phyloP scores from a whole-genome alignment of 2,329 filamentous ascomycete species.

The Mycosphaerella arachidis region DNA sequence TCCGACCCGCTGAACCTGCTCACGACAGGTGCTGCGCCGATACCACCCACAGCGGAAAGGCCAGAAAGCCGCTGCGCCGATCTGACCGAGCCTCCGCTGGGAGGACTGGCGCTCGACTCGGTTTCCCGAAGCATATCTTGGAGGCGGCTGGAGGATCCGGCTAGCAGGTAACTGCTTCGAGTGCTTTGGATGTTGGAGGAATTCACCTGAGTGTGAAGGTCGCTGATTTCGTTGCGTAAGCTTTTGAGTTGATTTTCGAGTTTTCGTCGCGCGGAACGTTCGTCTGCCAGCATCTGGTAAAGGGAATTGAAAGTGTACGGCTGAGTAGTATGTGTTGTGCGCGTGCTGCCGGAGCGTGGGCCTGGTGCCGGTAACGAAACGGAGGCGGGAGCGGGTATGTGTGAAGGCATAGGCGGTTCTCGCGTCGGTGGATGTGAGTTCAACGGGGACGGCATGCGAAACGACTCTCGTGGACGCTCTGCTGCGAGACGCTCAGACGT shows the following conservation, averaged over 20 bases:
- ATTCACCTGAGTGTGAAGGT: slow-evolving; percentile 31
- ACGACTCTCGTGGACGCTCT: slow-evolving; percentile 3
- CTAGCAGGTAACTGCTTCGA: slow-evolving; percentile 26
- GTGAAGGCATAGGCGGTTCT: slow-evolving; percentile 8
- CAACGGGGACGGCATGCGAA: slow-evolving; percentile 5
- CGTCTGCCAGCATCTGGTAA: slow-evolving; percentile 37
- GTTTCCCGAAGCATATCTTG: slow-evolving; percentile 28
- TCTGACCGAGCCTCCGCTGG: slow-evolving; percentile 11
- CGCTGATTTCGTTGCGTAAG: slow-evolving; percentile 28
- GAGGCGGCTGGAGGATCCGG: slow-evolving; percentile 23
- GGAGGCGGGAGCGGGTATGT: slow-evolving; percentile 9
- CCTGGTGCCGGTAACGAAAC: slow-evolving; percentile 7
- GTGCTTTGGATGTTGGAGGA: slow-evolving; percentile 20
- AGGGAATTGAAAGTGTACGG: slow-evolving; percentile 32
- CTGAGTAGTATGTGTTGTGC: slow-evolving; percentile 5
- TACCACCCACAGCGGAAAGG: not conserved
- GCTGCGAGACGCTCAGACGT: slow-evolving; percentile 4
- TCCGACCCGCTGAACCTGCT: slow-evolving; percentile 27
- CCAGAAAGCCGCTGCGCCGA: slow-evolving; percentile 14
- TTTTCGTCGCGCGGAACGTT: slow-evolving; percentile 33
- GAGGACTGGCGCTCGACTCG: slow-evolving; percentile 14
- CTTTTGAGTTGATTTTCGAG: slow-evolving; percentile 31
- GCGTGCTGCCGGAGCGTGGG: not conserved
- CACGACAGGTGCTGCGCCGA: slow-evolving; percentile 3
- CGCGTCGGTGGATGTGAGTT: slow-evolving; percentile 6